Percentiles rank a stretch among this genome's conserved stretches.
Evolutionary conservation across 495 filamentous ascomycete species (phyloP).

Genomic region (Patellaria atrata): DNA sequence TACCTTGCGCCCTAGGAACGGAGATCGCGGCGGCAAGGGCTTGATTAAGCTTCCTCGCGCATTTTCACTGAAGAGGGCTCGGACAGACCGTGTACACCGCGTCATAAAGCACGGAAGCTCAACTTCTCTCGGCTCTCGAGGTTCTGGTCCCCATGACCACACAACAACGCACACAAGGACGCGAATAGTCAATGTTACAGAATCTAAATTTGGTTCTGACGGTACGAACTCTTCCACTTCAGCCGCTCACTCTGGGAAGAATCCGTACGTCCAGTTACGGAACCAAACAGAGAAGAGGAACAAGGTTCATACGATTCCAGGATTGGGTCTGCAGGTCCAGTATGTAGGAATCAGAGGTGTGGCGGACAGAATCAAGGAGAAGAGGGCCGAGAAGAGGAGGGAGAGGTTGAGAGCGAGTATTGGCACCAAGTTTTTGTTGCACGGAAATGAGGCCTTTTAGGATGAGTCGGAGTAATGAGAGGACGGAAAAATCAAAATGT

Average conservation of each 20-base stretch:
- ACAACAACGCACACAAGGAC: too few species aligned
- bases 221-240: conserved; percentile 22
- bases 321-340: conserved; percentile 36
- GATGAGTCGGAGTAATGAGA: too few species aligned
- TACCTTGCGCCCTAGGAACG: too few species aligned
- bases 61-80: too few species aligned
- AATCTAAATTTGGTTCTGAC: neutral
- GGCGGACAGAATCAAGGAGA: conserved; percentile 38
- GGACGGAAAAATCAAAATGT: too few species aligned
- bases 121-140: too few species aligned
- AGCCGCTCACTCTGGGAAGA: conserved; percentile 38
- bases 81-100: too few species aligned
- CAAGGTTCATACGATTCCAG: conserved; percentile 32
- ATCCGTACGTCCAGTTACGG: conserved; percentile 11
- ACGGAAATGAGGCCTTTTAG: conserved; percentile 11
- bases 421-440: conserved; percentile 25
- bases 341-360: conserved; percentile 39
- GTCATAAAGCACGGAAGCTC: conserved; percentile 25
- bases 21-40: too few species aligned
- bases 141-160: too few species aligned
- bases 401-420: conserved; percentile 56
- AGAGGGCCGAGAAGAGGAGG: conserved; percentile 48
- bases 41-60: too few species aligned
- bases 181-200: too few species aligned
- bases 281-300: conserved; percentile 31